phyloP scores from a whole-genome alignment of 257 asterid species.

The Avicennia marina region DNA sequence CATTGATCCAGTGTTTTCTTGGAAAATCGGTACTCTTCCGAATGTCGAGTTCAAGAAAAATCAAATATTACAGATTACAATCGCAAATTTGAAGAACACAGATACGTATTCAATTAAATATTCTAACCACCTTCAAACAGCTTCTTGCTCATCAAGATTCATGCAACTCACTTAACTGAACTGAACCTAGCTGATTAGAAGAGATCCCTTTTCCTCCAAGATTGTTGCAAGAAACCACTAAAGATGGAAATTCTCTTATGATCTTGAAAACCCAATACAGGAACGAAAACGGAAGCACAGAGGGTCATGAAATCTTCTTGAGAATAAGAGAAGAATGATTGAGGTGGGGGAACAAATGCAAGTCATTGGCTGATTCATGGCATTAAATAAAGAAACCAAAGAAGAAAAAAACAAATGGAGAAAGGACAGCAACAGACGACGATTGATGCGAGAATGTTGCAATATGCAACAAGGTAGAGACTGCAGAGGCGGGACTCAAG shows the following conservation, averaged over 20 bases:
- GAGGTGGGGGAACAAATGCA: slow-evolving; percentile 21
- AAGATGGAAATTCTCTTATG: slow-evolving; percentile 2
- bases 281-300: slow-evolving; percentile 7
- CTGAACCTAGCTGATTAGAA: not conserved
- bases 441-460: slow-evolving; percentile 7
- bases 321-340: slow-evolving; percentile 14
- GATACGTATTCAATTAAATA: not conserved
- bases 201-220: slow-evolving; percentile 11
- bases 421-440: slow-evolving; percentile 13
- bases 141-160: slow-evolving; percentile 15
- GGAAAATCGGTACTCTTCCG: no score
- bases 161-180: no score
- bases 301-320: slow-evolving; percentile 5
- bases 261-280: slow-evolving; percentile 6
- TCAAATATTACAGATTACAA: no score
- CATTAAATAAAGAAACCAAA: slow-evolving; percentile 10
- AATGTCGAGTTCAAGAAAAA: no score
- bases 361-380: slow-evolving; percentile 19
- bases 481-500: no score
- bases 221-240: slow-evolving; percentile 1
- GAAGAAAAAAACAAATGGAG: slow-evolving; percentile 12
- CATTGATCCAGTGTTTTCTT: no score
- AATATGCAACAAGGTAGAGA: no score
- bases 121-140: slow-evolving; percentile 11
- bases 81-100: no score